phyloP scores from a whole-genome alignment of 352 stramenopile species.

The Pythium biforme region DNA sequence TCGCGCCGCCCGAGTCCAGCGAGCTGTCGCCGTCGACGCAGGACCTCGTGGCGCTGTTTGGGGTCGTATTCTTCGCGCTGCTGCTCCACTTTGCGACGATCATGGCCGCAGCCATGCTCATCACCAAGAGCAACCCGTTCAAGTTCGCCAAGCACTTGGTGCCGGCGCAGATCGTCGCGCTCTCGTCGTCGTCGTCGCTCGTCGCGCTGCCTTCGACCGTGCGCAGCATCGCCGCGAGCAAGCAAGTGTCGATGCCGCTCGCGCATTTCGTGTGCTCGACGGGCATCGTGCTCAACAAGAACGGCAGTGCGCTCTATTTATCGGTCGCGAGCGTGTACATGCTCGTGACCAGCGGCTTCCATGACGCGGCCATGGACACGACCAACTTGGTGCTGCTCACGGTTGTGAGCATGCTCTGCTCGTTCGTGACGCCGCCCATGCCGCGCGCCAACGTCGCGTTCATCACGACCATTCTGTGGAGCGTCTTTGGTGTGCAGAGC shows the following conservation, averaged over 20 bases:
- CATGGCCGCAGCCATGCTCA: conserved; percentile 34
- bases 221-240: conserved; percentile 45
- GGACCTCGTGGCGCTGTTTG: conserved; percentile 40
- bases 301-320: conserved; percentile 56
- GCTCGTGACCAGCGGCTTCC: conserved; percentile 29
- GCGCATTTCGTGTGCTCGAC: conserved; percentile 54
- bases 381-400: conserved; percentile 33
- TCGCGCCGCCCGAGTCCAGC: not conserved
- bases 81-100: conserved; percentile 40
- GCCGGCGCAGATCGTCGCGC: conserved; percentile 46
- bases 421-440: conserved; percentile 41
- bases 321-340: conserved; percentile 50
- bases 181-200: conserved; percentile 50
- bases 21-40: conserved; percentile 22
- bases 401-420: conserved; percentile 39
- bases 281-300: conserved; percentile 57
- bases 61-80: conserved; percentile 47
- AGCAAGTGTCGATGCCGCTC: conserved; percentile 54
- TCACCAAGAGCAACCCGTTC: conserved; percentile 51
- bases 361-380: conserved; percentile 23
- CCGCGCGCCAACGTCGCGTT: conserved; percentile 35
- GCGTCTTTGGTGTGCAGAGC: conserved; percentile 39
- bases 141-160: conserved; percentile 45
- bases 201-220: conserved; percentile 52
- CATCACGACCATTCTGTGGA: conserved; percentile 42